A percentile compares a stretch with the other conserved stretches of the same genome.
Conservation (phyloP, 2,329 filamentous ascomycete genomes). For the Paraconiothyrium brasiliense region DNA sequence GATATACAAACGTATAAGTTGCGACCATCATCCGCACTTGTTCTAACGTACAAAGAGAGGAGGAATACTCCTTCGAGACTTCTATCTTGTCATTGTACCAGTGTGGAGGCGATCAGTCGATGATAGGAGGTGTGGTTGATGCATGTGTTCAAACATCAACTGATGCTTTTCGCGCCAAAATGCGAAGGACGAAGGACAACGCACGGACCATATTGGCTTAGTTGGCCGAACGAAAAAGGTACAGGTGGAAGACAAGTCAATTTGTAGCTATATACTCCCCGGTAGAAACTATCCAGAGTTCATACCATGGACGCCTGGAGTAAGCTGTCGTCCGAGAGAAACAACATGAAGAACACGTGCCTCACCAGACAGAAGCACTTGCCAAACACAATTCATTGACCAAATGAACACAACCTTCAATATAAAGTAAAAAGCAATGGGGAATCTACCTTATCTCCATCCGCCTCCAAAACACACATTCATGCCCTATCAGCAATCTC, state of each 20-base stretch:
- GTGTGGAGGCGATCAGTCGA: background rate
- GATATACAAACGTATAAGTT: background rate
- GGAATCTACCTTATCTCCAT: conserved; percentile 3
- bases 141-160: background rate
- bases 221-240: background rate
- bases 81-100: background rate
- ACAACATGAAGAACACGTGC: background rate
- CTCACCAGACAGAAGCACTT: background rate
- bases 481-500: background rate
- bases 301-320: too few relatives aligned
- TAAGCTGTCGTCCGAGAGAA: background rate
- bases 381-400: background rate
- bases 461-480: background rate
- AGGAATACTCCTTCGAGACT: too few relatives aligned
- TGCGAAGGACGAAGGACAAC: too few relatives aligned
- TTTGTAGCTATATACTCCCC: too few relatives aligned
- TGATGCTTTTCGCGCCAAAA: background rate
- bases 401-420: background rate
- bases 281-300: too few relatives aligned
- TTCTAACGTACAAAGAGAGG: too few relatives aligned
- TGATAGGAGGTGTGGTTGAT: background rate
- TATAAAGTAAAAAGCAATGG: background rate
- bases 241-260: too few relatives aligned
- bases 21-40: background rate
- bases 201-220: background rate